phyloP scores from a whole-genome alignment of 1,284 basidiomycete species.

The Xerocomus nothofagi region DNA sequence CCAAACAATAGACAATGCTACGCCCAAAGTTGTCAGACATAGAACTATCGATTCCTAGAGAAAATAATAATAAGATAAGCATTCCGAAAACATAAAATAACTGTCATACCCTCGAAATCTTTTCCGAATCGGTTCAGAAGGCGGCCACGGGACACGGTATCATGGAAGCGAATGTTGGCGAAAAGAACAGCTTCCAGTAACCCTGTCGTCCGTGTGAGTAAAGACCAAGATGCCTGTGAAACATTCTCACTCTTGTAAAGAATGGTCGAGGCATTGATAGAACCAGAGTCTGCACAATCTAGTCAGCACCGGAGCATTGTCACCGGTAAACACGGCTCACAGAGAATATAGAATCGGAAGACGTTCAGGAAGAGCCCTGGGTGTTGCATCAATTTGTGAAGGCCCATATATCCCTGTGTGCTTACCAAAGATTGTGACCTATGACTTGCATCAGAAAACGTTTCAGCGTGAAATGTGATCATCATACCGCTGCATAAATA shows the following conservation, averaged over 20 bases:
- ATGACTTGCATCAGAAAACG: slow-evolving; percentile 7
- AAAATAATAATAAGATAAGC: neutral
- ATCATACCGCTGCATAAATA: slow-evolving; percentile 67
- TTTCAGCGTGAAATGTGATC: neutral
- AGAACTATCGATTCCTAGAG: slow-evolving; percentile 75
- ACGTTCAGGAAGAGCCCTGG: slow-evolving; percentile 66
- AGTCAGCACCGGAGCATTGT: slow-evolving; percentile 11
- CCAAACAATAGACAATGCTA: slow-evolving; percentile 62
- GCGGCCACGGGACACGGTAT: slow-evolving; percentile 86
- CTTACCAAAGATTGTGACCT: slow-evolving; percentile 46
- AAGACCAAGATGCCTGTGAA: neutral
- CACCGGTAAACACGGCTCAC: slow-evolving; percentile 38
- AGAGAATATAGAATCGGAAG: slow-evolving; percentile 65
- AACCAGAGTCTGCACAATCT: slow-evolving; percentile 53
- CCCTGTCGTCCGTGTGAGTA: slow-evolving; percentile 37
- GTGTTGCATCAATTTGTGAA: slow-evolving; percentile 7
- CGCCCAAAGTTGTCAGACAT: slow-evolving; percentile 87
- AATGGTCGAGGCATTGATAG: slow-evolving; percentile 66
- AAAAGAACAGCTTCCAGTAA: slow-evolving; percentile 86
- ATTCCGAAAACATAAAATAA: neutral
- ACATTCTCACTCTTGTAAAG: slow-evolving; percentile 65
- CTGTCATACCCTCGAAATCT: slow-evolving; percentile 79
- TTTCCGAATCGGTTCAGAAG: slow-evolving; percentile 91
- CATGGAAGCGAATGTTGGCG: slow-evolving; percentile 91
- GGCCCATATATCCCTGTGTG: neutral